These are phyloP conservation scores for Bolboschoenoplectus hybrid DNA, from an alignment of 202 grass and related monocot genomes.

Conservation along the genomic window DNA sequence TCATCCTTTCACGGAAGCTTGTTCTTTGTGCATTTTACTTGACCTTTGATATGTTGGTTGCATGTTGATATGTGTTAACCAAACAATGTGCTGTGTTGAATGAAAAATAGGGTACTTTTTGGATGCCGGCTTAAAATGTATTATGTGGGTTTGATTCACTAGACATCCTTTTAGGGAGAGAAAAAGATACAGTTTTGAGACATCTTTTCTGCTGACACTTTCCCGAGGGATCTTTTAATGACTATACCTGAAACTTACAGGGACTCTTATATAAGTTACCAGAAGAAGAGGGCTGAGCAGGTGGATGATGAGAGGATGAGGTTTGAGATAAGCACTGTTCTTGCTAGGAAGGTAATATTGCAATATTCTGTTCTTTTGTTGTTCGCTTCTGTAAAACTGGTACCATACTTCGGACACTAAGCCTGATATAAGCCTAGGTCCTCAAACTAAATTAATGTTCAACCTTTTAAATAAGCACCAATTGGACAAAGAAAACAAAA, in stretches of 20 bases:
- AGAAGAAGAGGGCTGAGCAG: slow-evolving; percentile 64
- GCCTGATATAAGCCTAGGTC: not conserved
- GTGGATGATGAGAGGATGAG: slow-evolving; percentile 77
- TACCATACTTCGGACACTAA: not conserved
- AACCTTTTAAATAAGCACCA: not conserved
- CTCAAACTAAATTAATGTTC: not conserved
- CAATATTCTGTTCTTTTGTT: slow-evolving; percentile 1
- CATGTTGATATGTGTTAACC: slow-evolving; percentile 1
- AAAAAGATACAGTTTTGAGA: not conserved
- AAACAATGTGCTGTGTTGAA: not conserved
- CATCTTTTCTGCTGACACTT: not conserved
- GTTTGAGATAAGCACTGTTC: slow-evolving; percentile 88
- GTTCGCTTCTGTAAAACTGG: slow-evolving; percentile 1
- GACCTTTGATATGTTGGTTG: slow-evolving; percentile 20
- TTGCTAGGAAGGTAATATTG: slow-evolving; percentile 69
- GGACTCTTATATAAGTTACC: slow-evolving; percentile 72
- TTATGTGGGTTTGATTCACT: not conserved
- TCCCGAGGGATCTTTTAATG: not conserved
- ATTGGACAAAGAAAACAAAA: not conserved
- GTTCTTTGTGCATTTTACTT: not conserved
- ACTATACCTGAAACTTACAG: slow-evolving; percentile 46
- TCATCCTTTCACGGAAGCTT: not conserved
- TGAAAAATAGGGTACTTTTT: not conserved
- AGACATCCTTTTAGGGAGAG: not conserved
- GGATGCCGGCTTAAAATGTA: not conserved